phyloP scores from a whole-genome alignment of 495 filamentous ascomycete species.

The Daldinia caldariorum region DNA sequence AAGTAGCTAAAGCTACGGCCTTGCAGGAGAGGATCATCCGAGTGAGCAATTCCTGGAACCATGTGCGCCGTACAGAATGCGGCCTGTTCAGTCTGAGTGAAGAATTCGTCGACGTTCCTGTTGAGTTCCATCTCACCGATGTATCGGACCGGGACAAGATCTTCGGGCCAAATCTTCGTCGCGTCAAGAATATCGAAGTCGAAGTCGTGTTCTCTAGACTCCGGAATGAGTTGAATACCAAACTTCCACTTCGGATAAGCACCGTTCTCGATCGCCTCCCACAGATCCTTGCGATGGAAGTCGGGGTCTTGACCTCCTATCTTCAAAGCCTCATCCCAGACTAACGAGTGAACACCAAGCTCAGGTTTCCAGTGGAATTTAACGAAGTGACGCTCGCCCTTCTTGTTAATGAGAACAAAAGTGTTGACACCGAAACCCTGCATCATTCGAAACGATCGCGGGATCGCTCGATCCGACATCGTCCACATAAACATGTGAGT shows the following conservation, averaged over 20 bases:
- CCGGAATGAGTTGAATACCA: slow-evolving; percentile 78
- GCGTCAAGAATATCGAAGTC: slow-evolving; percentile 92
- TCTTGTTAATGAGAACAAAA: slow-evolving; percentile 74
- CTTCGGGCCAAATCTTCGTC: slow-evolving; percentile 93
- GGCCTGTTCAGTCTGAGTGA: slow-evolving; percentile 83
- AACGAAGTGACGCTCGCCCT: slow-evolving; percentile 78
- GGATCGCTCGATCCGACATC: slow-evolving; percentile 82
- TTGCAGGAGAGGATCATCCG: slow-evolving; percentile 83
- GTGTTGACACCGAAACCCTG: slow-evolving; percentile 93
- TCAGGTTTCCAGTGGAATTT: slow-evolving; percentile 85
- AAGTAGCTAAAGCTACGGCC: slow-evolving; percentile 89
- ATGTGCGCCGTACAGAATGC: slow-evolving; percentile 89
- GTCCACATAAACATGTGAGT: slow-evolving; percentile 89
- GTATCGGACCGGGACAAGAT: slow-evolving; percentile 78
- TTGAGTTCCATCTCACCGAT: slow-evolving; percentile 87
- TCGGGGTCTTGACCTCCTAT: slow-evolving; percentile 84
- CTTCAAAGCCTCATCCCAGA: slow-evolving; percentile 91
- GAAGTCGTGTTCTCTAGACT: slow-evolving; percentile 78
- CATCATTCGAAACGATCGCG: slow-evolving; percentile 87
- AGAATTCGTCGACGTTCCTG: slow-evolving; percentile 85
- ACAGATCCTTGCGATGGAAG: slow-evolving; percentile 86
- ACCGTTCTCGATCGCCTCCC: slow-evolving; percentile 79
- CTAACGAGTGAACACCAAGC: slow-evolving; percentile 82
- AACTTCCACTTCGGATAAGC: slow-evolving; percentile 85
- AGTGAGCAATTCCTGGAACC: slow-evolving; percentile 88